Evolutionary conservation across 2,329 filamentous ascomycete species (phyloP), one percentile per base, ranked within the genome.

Genomic region (Sarocladium kiliense): DNA sequence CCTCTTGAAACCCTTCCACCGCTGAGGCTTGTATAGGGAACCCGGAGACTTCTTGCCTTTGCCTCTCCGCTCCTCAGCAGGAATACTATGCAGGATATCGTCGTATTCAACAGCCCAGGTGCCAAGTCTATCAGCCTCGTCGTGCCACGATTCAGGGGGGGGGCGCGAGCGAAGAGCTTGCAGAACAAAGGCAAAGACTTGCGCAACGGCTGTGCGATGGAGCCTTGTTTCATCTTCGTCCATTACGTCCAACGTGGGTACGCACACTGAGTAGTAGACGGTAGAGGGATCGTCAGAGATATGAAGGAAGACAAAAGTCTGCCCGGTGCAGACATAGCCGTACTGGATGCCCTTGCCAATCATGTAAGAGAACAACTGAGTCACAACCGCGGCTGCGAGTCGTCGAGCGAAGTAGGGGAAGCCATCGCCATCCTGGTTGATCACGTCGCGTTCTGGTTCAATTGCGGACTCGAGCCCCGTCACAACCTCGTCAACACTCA

Each of bases 181-280:
- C 54, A 74, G 59, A 19, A 69, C 56, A 27, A 75, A 73, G 42
- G 70, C 66, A 51, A 74, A 71, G 25, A 71, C 66, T 57, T 73
- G 67, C 1, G 67, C 66, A 47, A 70, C 65, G 21, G 72, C 69
- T 1, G 70, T 75, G 19, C 60, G 60, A 57, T 73, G 60, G 19
- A 74, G 66, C 55, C 64, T 62, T 11, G 56, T 62, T 25, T 69
- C 61, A 55, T 73, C 62, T 12, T 70, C 61, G 14, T 68, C 63
- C 5, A 64, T 7, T 2, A 73, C 66, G 32, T 74, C 69, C 6
- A 65, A 60, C 50, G 62, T 66, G 16, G 68, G 70, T 10, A 73
- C 60, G 39, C 59, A 69, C 1, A 71, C 57, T 1, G 54, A 61
- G 56, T 64, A 71, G 56, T 71, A 68, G 56, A 71, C 66, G 1